Evolutionary conservation across 805 yeast genomes (phyloP).

Genomic region (Metschnikowia reukaufii): DNA sequence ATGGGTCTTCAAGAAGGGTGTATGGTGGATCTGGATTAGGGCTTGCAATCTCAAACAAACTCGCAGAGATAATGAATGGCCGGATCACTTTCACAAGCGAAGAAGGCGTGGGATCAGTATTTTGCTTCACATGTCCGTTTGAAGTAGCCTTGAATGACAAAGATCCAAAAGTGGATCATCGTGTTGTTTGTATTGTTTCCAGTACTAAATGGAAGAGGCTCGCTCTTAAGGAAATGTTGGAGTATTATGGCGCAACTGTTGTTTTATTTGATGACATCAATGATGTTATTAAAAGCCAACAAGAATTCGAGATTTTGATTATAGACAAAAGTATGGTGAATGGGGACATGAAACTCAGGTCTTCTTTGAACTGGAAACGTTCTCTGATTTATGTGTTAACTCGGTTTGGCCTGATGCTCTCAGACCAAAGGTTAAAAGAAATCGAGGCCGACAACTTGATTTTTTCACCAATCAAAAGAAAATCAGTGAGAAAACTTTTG

Average conservation of each 20-base stretch:
- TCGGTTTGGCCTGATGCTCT: slow-evolving; percentile 30
- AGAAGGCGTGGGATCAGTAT: slow-evolving; percentile 49
- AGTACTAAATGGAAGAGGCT: slow-evolving; percentile 29
- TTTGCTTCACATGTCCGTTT: slow-evolving; percentile 36
- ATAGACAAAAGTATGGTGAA: slow-evolving; percentile 21
- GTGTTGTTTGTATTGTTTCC: slow-evolving; percentile 34
- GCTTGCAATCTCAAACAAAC: slow-evolving; percentile 47
- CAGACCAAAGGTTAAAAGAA: slow-evolving; percentile 22
- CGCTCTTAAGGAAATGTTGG: slow-evolving; percentile 34
- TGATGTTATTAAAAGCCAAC: slow-evolving; percentile 14
- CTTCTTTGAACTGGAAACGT: slow-evolving; percentile 6
- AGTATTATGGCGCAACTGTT: slow-evolving; percentile 35
- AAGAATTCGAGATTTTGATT: slow-evolving; percentile 22
- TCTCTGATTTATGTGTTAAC: slow-evolving; percentile 27
- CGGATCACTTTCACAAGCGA: slow-evolving; percentile 43
- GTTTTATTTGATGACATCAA: slow-evolving; percentile 20
- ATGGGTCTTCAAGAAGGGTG: slow-evolving; percentile 50
- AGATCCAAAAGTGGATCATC: slow-evolving; percentile 5
- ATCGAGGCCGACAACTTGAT: slow-evolving; percentile 24
- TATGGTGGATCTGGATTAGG: slow-evolving; percentile 57
- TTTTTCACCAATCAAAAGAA: slow-evolving; percentile 31
- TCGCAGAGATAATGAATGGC: slow-evolving; percentile 52
- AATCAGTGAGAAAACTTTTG: slow-evolving; percentile 20
- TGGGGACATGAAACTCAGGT: slow-evolving; percentile 5
- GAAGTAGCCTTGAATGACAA: slow-evolving; percentile 28